Evolutionary conservation across 2,329 filamentous ascomycete species (phyloP).

Genomic region (Arthrobotrys sphaeroides): DNA sequence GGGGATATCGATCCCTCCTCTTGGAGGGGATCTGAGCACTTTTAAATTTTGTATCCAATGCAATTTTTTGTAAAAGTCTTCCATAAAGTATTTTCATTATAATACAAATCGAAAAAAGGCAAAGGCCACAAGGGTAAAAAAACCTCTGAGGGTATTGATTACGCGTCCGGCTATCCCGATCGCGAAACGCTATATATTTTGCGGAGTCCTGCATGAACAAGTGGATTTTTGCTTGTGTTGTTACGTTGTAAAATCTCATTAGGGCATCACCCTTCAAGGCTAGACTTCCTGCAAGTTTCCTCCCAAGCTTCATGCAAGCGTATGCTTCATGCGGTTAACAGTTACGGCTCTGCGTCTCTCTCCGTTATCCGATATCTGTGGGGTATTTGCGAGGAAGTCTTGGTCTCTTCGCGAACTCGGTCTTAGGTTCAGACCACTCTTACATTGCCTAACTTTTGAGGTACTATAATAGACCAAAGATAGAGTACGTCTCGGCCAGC

Average conservation of each 20-base stretch:
- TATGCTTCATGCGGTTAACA: too few species aligned
- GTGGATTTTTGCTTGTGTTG: background rate
- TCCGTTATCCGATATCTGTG: background rate
- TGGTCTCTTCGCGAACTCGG: too few species aligned
- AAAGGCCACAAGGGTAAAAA: too few species aligned
- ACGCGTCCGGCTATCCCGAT: background rate
- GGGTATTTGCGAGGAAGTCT: background rate
- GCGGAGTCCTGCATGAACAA: background rate
- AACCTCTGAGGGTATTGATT: background rate
- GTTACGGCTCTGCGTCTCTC: too few species aligned
- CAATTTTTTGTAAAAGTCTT: background rate
- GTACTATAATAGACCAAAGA: too few species aligned
- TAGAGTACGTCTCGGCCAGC: background rate
- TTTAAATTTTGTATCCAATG: background rate
- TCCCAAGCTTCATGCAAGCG: slow-evolving; percentile 4
- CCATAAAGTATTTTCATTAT: too few species aligned
- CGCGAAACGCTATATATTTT: background rate
- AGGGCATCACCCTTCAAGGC: background rate
- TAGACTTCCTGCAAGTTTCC: background rate
- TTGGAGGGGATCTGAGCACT: background rate
- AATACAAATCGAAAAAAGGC: background rate
- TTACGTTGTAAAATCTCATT: background rate
- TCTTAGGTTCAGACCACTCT: too few species aligned
- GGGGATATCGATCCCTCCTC: too few species aligned
- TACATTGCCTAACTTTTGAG: background rate